Conservation (phyloP, 176 grass and related monocot genomes). For the Cenchrus americanus region DNA sequence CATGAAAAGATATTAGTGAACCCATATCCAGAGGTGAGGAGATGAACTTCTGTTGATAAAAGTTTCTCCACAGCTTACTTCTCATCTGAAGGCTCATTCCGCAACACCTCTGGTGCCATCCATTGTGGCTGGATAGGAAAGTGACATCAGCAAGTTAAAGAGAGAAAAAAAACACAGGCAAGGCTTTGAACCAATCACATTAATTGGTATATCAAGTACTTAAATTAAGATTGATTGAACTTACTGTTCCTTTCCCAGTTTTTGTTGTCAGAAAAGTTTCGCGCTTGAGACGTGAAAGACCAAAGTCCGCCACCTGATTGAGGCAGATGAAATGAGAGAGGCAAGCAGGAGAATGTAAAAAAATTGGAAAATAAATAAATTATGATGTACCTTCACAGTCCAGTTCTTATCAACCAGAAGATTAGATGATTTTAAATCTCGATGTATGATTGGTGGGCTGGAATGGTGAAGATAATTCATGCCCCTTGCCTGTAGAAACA, state of each 20-base stretch:
- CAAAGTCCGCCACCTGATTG: slow-evolving; percentile 96
- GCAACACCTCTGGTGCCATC: slow-evolving; percentile 99
- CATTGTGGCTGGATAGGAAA: slow-evolving; percentile 77
- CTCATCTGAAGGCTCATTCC: slow-evolving; percentile 94
- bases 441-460: slow-evolving; percentile 89
- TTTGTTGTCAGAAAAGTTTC: slow-evolving; percentile 95
- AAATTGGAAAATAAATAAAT: slow-evolving; percentile 37
- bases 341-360: slow-evolving; percentile 14
- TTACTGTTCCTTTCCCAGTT: slow-evolving; percentile 96
- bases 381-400: slow-evolving; percentile 78
- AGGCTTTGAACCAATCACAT: slow-evolving; percentile 23
- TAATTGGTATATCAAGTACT: slow-evolving; percentile 4
- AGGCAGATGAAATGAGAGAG: slow-evolving; percentile 30
- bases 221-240: slow-evolving; percentile 38
- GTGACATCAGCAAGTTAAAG: slow-evolving; percentile 34
- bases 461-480: slow-evolving; percentile 99
- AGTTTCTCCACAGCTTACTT: slow-evolving; percentile 59
- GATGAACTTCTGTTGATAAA: slow-evolving; percentile 21
- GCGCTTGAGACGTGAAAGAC: slow-evolving; percentile 93
- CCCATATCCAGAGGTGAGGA: slow-evolving; percentile 11
- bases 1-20: slow-evolving; percentile 47
- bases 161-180: slow-evolving; percentile 24
- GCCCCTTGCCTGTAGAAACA: slow-evolving; percentile 73
- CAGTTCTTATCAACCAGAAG: slow-evolving; percentile 99
- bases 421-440: slow-evolving; percentile 98